A percentile compares a stretch with the other conserved stretches of the same genome.
Evolutionary conservation across 2,329 filamentous ascomycete species (phyloP).

Genomic region (Fusarium secorum): DNA sequence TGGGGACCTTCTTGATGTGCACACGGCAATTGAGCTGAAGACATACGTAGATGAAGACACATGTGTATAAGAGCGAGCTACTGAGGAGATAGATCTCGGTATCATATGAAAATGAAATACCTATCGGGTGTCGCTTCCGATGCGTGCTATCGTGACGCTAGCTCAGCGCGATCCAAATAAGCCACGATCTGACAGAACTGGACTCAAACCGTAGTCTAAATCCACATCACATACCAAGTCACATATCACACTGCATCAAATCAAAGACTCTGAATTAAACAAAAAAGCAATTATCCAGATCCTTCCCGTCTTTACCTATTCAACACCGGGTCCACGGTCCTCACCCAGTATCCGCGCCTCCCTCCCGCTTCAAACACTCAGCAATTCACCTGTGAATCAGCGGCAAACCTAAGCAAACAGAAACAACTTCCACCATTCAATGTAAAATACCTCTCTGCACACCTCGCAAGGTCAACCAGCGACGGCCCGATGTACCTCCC

Average conservation of each 20-base stretch:
- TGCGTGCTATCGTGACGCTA: background rate
- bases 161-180: background rate
- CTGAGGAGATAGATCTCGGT: background rate
- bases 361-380: background rate
- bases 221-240: background rate
- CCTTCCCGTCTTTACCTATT: background rate
- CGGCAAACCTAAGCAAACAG: background rate
- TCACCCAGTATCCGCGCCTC: background rate
- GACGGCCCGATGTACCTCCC: background rate
- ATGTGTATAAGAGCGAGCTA: background rate
- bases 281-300: background rate
- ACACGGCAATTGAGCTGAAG: constrained; percentile 1
- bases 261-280: background rate
- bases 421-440: background rate
- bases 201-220: background rate
- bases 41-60: background rate
- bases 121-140: background rate
- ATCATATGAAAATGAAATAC: background rate
- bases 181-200: background rate
- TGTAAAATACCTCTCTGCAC: background rate
- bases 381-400: background rate
- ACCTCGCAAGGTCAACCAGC: background rate
- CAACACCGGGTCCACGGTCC: background rate
- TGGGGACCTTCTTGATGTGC: constrained; percentile 7
- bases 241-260: background rate